phyloP scores from a whole-genome alignment of 1,139 yeast species.

The Zygoascus meyerae region DNA sequence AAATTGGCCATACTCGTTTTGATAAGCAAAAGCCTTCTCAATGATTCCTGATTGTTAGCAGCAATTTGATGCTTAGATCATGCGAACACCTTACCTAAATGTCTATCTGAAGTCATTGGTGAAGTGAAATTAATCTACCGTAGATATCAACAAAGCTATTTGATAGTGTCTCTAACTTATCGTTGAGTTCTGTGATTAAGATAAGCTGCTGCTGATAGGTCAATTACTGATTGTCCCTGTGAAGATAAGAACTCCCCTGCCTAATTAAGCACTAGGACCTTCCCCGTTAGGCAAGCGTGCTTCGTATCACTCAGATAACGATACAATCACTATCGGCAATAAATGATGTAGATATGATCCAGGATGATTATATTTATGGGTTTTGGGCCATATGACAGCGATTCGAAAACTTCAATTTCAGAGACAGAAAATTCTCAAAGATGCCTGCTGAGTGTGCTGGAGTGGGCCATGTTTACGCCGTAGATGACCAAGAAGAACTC shows the following conservation, averaged over 20 bases:
- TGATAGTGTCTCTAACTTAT: too few species aligned
- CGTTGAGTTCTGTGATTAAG: too few species aligned
- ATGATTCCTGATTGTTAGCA: neutral
- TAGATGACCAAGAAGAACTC: conserved; percentile 12
- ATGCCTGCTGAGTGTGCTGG: neutral
- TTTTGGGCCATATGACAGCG: neutral
- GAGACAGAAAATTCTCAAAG: neutral
- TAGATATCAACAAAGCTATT: too few species aligned
- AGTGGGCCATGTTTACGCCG: neutral
- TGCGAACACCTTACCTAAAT: neutral
- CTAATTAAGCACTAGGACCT: too few species aligned
- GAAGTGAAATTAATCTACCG: too few species aligned
- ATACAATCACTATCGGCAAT: neutral
- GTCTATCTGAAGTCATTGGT: neutral
- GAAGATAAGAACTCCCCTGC: too few species aligned
- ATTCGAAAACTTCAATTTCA: neutral
- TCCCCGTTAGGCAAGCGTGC: neutral
- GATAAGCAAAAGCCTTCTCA: conserved; percentile 12
- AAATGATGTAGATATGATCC: neutral
- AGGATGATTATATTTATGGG: neutral
- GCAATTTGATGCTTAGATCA: neutral
- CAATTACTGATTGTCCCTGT: too few species aligned
- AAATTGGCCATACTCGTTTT: conserved; percentile 12
- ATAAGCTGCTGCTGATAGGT: too few species aligned
- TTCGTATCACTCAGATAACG: neutral